Conservation (phyloP, 805 yeast species). For the Debaryomyces tyrocola region DNA sequence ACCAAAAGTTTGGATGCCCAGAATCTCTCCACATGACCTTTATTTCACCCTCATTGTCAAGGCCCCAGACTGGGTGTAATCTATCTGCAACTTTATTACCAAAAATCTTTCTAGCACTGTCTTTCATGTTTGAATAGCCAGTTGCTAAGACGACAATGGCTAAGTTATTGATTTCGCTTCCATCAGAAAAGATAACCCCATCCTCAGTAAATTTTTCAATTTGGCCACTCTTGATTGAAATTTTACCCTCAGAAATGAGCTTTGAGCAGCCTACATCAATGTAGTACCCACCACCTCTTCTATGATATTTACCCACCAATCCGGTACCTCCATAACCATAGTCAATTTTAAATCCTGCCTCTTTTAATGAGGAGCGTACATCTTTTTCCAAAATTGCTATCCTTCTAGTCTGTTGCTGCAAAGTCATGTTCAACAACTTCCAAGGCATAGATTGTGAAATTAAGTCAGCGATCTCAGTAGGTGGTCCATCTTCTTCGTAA, state of each 20-base stretch:
- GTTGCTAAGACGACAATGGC: conserved; percentile 46
- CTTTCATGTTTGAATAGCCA: conserved; percentile 43
- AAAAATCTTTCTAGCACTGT: conserved; percentile 35
- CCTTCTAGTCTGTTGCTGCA: conserved; percentile 31
- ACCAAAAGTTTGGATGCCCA: conserved; percentile 41
- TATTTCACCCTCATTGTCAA: conserved; percentile 44
- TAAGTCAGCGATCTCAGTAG: conserved; percentile 37
- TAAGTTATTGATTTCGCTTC: conserved; percentile 24
- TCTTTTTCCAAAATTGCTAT: conserved; percentile 9
- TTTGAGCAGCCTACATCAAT: conserved; percentile 45
- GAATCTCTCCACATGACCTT: conserved; percentile 37
- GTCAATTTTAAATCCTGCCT: conserved; percentile 38
- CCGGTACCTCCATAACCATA: conserved; percentile 45
- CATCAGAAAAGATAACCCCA: conserved; percentile 41
- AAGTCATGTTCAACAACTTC: conserved; percentile 25
- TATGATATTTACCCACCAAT: conserved; percentile 33
- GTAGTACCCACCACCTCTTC: conserved; percentile 47
- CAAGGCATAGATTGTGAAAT: conserved; percentile 34
- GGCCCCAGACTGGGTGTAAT: conserved; percentile 40
- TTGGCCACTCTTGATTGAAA: conserved; percentile 34
- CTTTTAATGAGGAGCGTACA: conserved; percentile 9
- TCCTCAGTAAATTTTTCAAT: conserved; percentile 32
- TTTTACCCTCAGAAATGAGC: conserved; percentile 36
- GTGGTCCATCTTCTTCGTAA: conserved; percentile 35
- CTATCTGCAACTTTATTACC: conserved; percentile 34